Conservation (phyloP, 1,284 basidiomycete genomes). For the Clitocybe nebularis region DNA sequence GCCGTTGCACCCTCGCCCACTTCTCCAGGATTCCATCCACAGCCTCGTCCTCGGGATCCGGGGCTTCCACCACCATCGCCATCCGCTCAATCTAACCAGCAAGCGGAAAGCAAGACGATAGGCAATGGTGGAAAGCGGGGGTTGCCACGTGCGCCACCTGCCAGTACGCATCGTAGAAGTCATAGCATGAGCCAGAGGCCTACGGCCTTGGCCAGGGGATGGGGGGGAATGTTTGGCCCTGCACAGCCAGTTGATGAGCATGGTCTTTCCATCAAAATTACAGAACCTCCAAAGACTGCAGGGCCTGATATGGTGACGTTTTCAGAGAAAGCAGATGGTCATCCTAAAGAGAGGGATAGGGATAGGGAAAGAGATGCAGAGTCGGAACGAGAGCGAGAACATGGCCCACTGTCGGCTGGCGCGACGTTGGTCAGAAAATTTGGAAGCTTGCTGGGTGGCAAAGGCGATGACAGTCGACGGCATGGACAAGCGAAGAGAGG, state of each 20-base stretch:
- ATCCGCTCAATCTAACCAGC: constrained; percentile 12
- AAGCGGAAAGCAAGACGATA: constrained; percentile 11
- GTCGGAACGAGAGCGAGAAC: constrained; percentile 17
- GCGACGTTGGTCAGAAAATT: constrained; percentile 73
- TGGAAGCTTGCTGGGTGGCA: constrained; percentile 61
- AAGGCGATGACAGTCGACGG: constrained; percentile 35
- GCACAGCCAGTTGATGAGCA: constrained; percentile 38
- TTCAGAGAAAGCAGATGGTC: constrained; percentile 27
- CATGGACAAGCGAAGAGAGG: constrained; percentile 41
- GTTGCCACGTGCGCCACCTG: constrained; percentile 61
- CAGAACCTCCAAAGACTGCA: constrained; percentile 48
- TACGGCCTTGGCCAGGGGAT: constrained; percentile 33
- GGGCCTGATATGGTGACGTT: constrained; percentile 57
- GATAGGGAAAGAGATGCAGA: constrained; percentile 23
- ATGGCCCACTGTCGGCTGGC: constrained; percentile 46
- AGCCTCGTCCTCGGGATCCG: constrained; percentile 57
- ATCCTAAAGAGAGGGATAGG: constrained; percentile 23
- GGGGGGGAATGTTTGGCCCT: constrained; percentile 49
- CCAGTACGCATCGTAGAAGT: constrained; percentile 64
- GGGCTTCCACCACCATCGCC: constrained; percentile 37
- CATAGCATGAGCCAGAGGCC: constrained; percentile 78
- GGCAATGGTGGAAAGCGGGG: constrained; percentile 18
- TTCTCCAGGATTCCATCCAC: constrained; percentile 47
- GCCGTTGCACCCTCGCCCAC: constrained; percentile 52
- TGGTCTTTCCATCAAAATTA: constrained; percentile 26